Conservation (phyloP, 2,329 filamentous ascomycete genomes). For the Scolecobasidium constrictum region DNA sequence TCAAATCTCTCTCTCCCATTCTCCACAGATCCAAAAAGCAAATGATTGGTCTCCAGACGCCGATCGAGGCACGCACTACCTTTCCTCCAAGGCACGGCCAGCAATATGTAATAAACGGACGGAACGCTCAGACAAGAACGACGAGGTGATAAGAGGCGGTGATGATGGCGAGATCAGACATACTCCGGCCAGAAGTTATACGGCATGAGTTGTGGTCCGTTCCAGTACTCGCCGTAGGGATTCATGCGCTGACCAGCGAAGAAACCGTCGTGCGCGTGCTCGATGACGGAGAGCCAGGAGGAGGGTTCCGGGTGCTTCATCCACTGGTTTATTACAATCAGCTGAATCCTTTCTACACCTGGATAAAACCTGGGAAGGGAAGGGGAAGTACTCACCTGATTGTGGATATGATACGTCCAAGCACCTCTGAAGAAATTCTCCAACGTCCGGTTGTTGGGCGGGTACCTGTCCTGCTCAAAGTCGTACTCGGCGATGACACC, state of each 20-base stretch:
- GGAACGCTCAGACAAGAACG: too few relatives aligned
- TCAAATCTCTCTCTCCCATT: too few relatives aligned
- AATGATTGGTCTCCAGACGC: too few relatives aligned
- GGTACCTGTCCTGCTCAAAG: slow-evolving; percentile 39
- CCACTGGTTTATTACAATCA: slow-evolving; percentile 29
- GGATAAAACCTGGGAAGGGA: not conserved
- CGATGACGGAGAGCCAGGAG: slow-evolving; percentile 43
- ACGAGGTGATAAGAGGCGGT: too few relatives aligned
- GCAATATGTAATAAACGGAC: too few relatives aligned
- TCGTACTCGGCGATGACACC: slow-evolving; percentile 34
- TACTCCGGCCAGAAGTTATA: slow-evolving; percentile 43
- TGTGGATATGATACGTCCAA: slow-evolving; percentile 48
- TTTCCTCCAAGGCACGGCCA: too few relatives aligned
- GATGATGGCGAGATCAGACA: too few relatives aligned
- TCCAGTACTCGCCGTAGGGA: slow-evolving; percentile 44
- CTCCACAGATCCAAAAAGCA: too few relatives aligned
- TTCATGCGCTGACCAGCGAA: slow-evolving; percentile 39
- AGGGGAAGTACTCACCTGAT: slow-evolving; percentile 33
- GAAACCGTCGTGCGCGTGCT: slow-evolving; percentile 44
- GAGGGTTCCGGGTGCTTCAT: slow-evolving; percentile 44
- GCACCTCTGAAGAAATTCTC: slow-evolving; percentile 46
- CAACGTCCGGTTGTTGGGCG: slow-evolving; percentile 44
- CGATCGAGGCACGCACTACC: too few relatives aligned
- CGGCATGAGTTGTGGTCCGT: slow-evolving; percentile 33
- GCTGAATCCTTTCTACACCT: not conserved